Evolutionary conservation across 2,329 filamentous ascomycete species (phyloP).

Genomic region (Ramichloridium luteum): DNA sequence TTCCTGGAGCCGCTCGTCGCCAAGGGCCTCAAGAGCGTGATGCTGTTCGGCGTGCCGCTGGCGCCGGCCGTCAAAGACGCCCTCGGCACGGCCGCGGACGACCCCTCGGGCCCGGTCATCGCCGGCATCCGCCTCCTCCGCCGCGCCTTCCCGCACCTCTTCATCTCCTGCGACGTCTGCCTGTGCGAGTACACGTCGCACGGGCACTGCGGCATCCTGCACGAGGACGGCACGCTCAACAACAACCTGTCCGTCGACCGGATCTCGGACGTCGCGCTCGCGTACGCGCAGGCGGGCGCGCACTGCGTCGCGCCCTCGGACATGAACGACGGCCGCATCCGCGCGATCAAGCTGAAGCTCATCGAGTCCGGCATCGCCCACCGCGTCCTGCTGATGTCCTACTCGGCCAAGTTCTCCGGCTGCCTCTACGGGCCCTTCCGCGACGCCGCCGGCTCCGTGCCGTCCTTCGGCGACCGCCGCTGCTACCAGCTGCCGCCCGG

Average conservation of each 20-base stretch:
- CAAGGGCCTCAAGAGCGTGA: conserved; percentile 85
- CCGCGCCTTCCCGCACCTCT: conserved; percentile 75
- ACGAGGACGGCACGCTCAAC: conserved; percentile 85
- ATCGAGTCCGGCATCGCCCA: conserved; percentile 92
- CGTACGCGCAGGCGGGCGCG: conserved; percentile 88
- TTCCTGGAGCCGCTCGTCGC: conserved; percentile 77
- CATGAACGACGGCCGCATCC: conserved; percentile 97
- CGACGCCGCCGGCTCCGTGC: conserved; percentile 81
- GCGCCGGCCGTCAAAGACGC: conserved; percentile 73
- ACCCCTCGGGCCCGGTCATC: conserved; percentile 86
- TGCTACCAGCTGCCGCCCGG: conserved; percentile 96
- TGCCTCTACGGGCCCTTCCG: conserved; percentile 96
- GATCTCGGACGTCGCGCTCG: conserved; percentile 92
- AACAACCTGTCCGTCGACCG: conserved; percentile 88
- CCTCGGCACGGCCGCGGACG: conserved; percentile 82
- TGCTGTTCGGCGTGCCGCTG: conserved; percentile 89
- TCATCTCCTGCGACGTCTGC: conserved; percentile 86
- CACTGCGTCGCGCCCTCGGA: conserved; percentile 96
- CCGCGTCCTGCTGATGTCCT: conserved; percentile 87
- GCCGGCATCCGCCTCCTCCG: conserved; percentile 72
- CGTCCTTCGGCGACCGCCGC: conserved; percentile 84
- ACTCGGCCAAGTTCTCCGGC: conserved; percentile 93
- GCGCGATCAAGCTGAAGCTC: conserved; percentile 93
- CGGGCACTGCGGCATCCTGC: conserved; percentile 90
- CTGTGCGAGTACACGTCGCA: conserved; percentile 98